These are phyloP conservation scores for Vigna hirtella DNA, from an alignment of 306 rosid genomes.

Conservation along the genomic window DNA sequence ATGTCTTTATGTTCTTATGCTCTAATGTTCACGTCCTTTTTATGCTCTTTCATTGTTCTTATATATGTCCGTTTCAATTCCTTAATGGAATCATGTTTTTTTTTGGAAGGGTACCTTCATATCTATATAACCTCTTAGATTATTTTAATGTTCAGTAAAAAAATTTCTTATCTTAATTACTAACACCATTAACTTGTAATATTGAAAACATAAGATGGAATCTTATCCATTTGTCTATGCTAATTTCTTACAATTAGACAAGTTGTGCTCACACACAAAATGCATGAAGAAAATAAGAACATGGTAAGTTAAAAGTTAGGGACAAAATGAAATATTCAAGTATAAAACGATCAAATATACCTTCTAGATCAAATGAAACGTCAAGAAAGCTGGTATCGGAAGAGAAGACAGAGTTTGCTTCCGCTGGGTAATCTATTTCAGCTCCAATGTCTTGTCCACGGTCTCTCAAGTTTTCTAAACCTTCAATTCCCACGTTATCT, in stretches of 20 bases:
- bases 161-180: no score
- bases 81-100: no score
- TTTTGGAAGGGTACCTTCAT: no score
- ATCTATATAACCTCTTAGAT: no score
- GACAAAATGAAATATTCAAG: background rate
- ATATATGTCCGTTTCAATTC: no score
- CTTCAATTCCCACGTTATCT: slow-evolving; percentile 43
- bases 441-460: slow-evolving; percentile 34
- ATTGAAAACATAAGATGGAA: no score
- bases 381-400: slow-evolving; percentile 56
- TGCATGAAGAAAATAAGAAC: background rate
- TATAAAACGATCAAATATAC: slow-evolving; percentile 40
- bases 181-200: no score
- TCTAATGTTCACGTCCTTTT: no score
- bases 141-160: no score
- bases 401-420: slow-evolving; percentile 45
- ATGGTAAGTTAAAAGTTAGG: slow-evolving; percentile 1
- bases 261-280: background rate
- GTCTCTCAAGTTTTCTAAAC: slow-evolving; percentile 30
- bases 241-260: background rate
- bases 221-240: no score
- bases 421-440: slow-evolving; percentile 38
- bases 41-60: no score
- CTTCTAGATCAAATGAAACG: slow-evolving; percentile 53
- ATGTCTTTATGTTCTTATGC: no score